Evolutionary conservation across 306 rosid genomes (phyloP).

Genomic region (Lathyrus tuberosus): DNA sequence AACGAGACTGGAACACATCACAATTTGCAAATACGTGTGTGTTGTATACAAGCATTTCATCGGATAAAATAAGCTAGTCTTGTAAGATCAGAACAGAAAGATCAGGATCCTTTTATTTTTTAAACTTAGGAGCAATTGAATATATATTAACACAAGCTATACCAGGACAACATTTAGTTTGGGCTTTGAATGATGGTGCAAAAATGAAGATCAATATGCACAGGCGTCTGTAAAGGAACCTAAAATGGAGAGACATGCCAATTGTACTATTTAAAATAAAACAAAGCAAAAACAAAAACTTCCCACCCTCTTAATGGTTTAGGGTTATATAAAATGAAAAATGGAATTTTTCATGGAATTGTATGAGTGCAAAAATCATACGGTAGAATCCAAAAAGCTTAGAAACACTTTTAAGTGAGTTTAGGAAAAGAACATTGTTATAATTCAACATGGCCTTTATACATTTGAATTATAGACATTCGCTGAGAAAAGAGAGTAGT

Average conservation of each 20-base stretch:
- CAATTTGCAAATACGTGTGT: not conserved
- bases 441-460: not conserved
- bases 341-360: not conserved
- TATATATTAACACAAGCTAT: not conserved
- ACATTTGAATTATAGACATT: not conserved
- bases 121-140: too few relatives aligned
- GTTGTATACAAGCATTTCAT: not conserved
- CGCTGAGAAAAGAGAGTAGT: not conserved
- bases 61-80: not conserved
- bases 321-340: not conserved
- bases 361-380: not conserved
- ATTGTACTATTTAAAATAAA: too few relatives aligned
- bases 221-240: not conserved
- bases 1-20: not conserved
- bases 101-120: not conserved
- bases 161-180: not conserved
- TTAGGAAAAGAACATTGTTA: not conserved
- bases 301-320: not conserved
- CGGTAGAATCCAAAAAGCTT: not conserved
- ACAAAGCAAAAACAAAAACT: not conserved
- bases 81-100: not conserved
- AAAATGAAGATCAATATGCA: not conserved
- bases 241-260: not conserved
- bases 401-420: conserved; percentile 13
- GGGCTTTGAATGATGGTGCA: not conserved